These are phyloP conservation scores for Saccharomyces hybrid DNA, from an alignment of 1,139 yeast species.

Conservation along the genomic window DNA sequence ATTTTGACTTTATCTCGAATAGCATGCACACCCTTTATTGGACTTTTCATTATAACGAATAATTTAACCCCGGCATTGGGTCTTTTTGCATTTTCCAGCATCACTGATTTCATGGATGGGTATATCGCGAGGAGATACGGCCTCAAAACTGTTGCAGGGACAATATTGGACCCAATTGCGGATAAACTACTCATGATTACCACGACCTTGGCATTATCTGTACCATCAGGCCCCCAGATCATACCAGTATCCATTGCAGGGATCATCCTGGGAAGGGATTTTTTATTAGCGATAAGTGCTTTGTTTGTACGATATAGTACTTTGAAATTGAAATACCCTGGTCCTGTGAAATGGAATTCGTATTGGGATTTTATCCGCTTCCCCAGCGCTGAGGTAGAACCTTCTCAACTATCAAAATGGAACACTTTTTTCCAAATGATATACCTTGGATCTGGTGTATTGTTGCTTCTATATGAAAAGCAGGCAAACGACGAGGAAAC, in stretches of 20 bases:
- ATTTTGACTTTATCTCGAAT: constrained; percentile 73
- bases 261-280: constrained; percentile 78
- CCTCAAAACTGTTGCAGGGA: constrained; percentile 75
- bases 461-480: constrained; percentile 31
- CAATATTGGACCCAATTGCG: constrained; percentile 90
- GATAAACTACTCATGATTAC: constrained; percentile 87
- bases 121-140: constrained; percentile 75
- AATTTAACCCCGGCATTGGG: constrained; percentile 58
- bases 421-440: constrained; percentile 91
- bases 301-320: constrained; percentile 65
- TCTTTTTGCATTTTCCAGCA: constrained; percentile 73
- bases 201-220: constrained; percentile 67
- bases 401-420: constrained; percentile 78
- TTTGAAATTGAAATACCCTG: constrained; percentile 57
- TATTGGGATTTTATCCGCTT: constrained; percentile 61
- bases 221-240: constrained; percentile 44
- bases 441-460: constrained; percentile 71
- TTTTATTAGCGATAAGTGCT: constrained; percentile 67
- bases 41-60: constrained; percentile 61
- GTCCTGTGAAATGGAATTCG: constrained; percentile 45
- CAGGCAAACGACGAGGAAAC: constrained; percentile 3
- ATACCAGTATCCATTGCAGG: constrained; percentile 64
- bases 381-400: constrained; percentile 86
- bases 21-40: constrained; percentile 72
- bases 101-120: constrained; percentile 90